Evolutionary conservation across 2,329 filamentous ascomycete genomes (phyloP), one percentile per base, ranked within the genome.

Genomic region (Hypoxylon sp.): DNA sequence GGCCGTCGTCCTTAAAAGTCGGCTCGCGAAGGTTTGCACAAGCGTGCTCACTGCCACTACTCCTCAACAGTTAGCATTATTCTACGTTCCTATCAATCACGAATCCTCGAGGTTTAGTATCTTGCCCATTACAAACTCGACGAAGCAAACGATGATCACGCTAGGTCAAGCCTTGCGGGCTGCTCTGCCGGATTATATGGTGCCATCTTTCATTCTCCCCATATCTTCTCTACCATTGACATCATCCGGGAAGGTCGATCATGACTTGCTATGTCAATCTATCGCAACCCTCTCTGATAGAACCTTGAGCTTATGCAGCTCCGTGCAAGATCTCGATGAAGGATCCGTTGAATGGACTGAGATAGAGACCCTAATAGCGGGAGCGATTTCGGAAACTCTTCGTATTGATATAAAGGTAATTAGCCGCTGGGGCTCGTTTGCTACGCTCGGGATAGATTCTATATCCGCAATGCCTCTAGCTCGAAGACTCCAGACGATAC

Each of bases 401-500:
- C 75, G 80, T 0, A 75, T 87, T 0, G 74, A 85, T 0, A 62
- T 75, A 2, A 72, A 76, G 0, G 79, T 82, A 0, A 82, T 97
- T 38, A 81, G 79, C 9, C 86, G 87, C 32, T 90, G 89, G 80
- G 90, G 89, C 0, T 93, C 93, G 0, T 91, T 97, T 66, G 89
- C 91, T 60, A 87, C 86, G n/a, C 78, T 97, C 2, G 94, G 94
- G 0, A 78, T 98, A 5, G 93, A 97, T 76, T 97, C 94, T 0
- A 88, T 97, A 25, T 91, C 90, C 6, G 93, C 92, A 0, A 97
- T 97, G 68, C 81, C 86, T 0, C 79, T 97, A 7, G 87, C 91
- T 0, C 88, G 84, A 59, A 75, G 78, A 14, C 76, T 97, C 0
- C 83, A 85, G 56, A 72, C 79, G 1, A 68, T 75, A 0, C 78